Base-by-base conservation (phyloP, 2,329 filamentous ascomycete species). In the Orbilia quercus region DNA sequence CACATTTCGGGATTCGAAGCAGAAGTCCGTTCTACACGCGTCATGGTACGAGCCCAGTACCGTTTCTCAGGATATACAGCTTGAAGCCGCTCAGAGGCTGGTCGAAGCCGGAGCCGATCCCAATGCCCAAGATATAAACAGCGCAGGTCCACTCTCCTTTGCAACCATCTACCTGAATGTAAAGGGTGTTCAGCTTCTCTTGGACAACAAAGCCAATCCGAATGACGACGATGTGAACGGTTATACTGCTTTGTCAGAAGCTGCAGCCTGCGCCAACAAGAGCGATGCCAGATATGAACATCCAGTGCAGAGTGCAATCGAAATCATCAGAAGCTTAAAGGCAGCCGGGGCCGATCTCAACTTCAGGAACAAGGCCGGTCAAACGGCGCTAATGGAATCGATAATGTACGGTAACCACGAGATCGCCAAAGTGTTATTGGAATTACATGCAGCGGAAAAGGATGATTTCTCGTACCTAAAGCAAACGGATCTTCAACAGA, bases 141-240 rank as follows among this genome's bases (percentile, higher is more conserved):
- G 66, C 25, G 7, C 16, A 25, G 50, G 28, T 2, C 50, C 66
- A 16, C 42, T 71, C 9, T 7, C 16, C 14, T 28, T 16, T 34
- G 66, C 57, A 1, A 28, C 42, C 0, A 16, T 23, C 5, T 4
- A 6, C n/a, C 16, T 50, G 9, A 50, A 44, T 23, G 40, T 48
- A 12, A 16, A 48, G 5, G 40, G 38, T 23, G 66, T 71, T n/a
- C 23, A 71, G 36, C 16, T 63, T 2, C 66, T 71, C 1, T 18
- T 71, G 16, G 42, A 71, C 31, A 16, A 38, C 2, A 57, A 50
- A 5, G 66, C 66, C 1, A 31, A 71, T 25, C 7, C 28, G 7
- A 63, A 70, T 14, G 65, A 63, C 54, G 48, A 70, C 25, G 50
- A 70, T 18, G 5, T 18, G 14, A n/a, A 62, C 2, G 65, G 65